phyloP scores from a whole-genome alignment of 2,329 filamentous ascomycete genomes.

The Penicillium sp. region DNA sequence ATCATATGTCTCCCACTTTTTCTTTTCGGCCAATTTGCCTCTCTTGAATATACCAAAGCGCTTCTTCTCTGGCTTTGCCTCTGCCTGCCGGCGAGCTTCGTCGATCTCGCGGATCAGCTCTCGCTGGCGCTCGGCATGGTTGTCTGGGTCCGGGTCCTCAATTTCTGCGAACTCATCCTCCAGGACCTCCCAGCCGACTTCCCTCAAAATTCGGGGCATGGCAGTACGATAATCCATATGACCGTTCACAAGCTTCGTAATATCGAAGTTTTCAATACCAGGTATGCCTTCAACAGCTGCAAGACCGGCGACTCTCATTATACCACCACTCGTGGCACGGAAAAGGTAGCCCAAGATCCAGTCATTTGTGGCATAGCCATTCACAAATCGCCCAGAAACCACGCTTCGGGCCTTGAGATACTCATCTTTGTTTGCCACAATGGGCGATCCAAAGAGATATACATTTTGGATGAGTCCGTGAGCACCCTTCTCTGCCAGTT shows the following conservation, averaged over 20 bases:
- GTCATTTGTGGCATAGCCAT: slow-evolving; percentile 89
- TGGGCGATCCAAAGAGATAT: slow-evolving; percentile 86
- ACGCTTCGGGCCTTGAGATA: slow-evolving; percentile 77
- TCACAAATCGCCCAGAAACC: slow-evolving; percentile 88
- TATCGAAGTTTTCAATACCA: slow-evolving; percentile 82
- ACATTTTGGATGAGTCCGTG: slow-evolving; percentile 90
- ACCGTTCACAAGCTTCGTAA: slow-evolving; percentile 78
- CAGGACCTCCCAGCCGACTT: slow-evolving; percentile 86
- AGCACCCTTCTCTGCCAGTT: slow-evolving; percentile 78
- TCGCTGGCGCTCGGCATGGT: slow-evolving; percentile 78
- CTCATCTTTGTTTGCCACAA: slow-evolving; percentile 89
- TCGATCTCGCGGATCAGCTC: slow-evolving; percentile 97
- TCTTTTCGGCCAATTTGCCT: slow-evolving; percentile 69
- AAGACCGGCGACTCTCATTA: slow-evolving; percentile 81
- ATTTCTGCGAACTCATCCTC: slow-evolving; percentile 95
- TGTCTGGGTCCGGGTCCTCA: slow-evolving; percentile 93
- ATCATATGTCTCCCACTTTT: slow-evolving; percentile 93
- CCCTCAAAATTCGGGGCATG: slow-evolving; percentile 81
- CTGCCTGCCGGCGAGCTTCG: slow-evolving; percentile 81
- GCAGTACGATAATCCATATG: slow-evolving; percentile 96
- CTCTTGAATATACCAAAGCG: slow-evolving; percentile 75
- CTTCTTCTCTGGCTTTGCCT: slow-evolving; percentile 70
- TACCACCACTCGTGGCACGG: slow-evolving; percentile 86
- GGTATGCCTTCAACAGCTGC: slow-evolving; percentile 70
- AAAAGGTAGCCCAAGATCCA: slow-evolving; percentile 98